These are phyloP conservation scores for Neonectria neomacrospora DNA, from an alignment of 2,329 filamentous ascomycete species.

Conservation along the genomic window DNA sequence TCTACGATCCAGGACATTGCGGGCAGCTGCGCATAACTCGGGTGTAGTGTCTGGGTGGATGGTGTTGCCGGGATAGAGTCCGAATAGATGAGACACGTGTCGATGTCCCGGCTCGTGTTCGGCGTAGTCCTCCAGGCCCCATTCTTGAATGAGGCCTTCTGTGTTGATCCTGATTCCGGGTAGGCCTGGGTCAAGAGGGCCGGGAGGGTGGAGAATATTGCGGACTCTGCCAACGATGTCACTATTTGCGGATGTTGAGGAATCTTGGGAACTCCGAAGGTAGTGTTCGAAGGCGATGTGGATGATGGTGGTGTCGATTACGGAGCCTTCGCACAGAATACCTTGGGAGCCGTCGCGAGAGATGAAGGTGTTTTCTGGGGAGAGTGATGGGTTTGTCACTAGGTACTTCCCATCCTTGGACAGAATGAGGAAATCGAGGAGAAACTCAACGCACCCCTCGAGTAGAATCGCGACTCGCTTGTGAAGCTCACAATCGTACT, in stretches of 20 bases:
- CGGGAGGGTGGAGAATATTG: constrained; percentile 4
- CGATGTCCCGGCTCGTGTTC: constrained; percentile 60
- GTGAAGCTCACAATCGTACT: constrained; percentile 33
- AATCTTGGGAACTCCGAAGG: constrained; percentile 28
- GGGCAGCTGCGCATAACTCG: constrained; percentile 43
- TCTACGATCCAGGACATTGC: constrained; percentile 44
- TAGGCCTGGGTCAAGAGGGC: constrained; percentile 11
- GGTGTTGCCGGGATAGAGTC: constrained; percentile 56
- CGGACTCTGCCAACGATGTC: not conserved
- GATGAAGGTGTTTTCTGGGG: constrained; percentile 42
- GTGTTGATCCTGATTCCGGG: constrained; percentile 30
- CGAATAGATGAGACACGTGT: constrained; percentile 62
- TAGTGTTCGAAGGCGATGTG: constrained; percentile 38
- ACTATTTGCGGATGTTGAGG: constrained; percentile 13
- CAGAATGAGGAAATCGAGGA: constrained; percentile 51
- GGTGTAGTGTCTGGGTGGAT: constrained; percentile 35
- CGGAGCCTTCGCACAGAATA: constrained; percentile 42
- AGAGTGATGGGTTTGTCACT: constrained; percentile 42
- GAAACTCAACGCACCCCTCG: constrained; percentile 50
- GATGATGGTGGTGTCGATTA: constrained; percentile 40
- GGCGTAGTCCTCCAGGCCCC: constrained; percentile 50
- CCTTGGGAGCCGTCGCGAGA: constrained; percentile 26
- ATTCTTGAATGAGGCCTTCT: constrained; percentile 52
- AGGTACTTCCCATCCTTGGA: constrained; percentile 43
- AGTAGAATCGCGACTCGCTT: constrained; percentile 46